phyloP scores from a whole-genome alignment of 2,329 filamentous ascomycete species.

The Alternaria atra region DNA sequence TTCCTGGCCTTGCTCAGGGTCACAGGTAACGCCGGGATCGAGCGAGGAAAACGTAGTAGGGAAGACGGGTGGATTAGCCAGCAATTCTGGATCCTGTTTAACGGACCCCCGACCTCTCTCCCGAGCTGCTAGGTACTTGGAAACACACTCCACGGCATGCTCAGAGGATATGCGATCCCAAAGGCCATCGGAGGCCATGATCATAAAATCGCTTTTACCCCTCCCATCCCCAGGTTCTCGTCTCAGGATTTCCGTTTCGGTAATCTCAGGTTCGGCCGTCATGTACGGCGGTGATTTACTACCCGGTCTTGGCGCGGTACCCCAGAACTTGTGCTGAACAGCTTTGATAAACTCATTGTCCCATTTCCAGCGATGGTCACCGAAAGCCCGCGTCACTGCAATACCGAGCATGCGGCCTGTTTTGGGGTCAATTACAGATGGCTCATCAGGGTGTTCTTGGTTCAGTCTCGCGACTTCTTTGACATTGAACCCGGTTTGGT shows the following conservation, averaged over 20 bases:
- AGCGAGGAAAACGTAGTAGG: constrained; percentile 9
- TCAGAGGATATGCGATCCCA: constrained; percentile 69
- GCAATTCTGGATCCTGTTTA: constrained; percentile 24
- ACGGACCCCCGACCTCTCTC: constrained; percentile 35
- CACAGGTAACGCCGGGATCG: constrained; percentile 48
- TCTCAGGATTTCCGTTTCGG: constrained; percentile 62
- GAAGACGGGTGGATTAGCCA: constrained; percentile 17
- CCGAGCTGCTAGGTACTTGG: constrained; percentile 61
- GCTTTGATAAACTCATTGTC: constrained; percentile 58
- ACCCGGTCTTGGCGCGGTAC: constrained; percentile 57
- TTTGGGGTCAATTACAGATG: constrained; percentile 61
- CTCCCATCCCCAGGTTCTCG: constrained; percentile 27
- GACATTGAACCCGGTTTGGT: constrained; percentile 72
- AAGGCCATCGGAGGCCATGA: constrained; percentile 72
- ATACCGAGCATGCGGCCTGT: constrained; percentile 69
- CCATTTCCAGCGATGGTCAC: constrained; percentile 76
- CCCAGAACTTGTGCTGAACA: constrained; percentile 60
- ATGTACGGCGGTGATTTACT: constrained; percentile 70
- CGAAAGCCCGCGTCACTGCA: constrained; percentile 72
- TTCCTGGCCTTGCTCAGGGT: constrained; percentile 45
- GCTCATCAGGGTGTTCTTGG: constrained; percentile 69
- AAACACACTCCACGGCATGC: constrained; percentile 66
- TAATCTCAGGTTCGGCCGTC: constrained; percentile 72
- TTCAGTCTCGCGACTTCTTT: constrained; percentile 66
- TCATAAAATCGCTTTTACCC: constrained; percentile 63